Base-by-base conservation (phyloP, 345 rosid genomes). In the Eucalyptus tenuipes region DNA sequence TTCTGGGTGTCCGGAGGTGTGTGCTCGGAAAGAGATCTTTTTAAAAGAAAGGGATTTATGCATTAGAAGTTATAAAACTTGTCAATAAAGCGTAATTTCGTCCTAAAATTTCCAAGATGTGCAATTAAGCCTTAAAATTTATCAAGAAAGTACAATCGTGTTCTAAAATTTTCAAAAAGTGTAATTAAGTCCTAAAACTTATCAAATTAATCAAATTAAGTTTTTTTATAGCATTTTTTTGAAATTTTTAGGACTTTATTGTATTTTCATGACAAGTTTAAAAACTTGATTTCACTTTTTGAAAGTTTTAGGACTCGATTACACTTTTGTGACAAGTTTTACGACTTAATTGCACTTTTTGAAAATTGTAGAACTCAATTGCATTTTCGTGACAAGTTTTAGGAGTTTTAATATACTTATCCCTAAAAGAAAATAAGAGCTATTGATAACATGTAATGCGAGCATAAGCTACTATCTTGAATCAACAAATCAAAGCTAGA, bases 231-330 rank as follows among this genome's bases (percentile, higher is more conserved):
- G 2, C 10, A 52, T 0, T 52, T 52, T 52, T 18, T 18, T 18
- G 4, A 52, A 18, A 18, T 0, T 52, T 18, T 52, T 52, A 52
- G 0, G 2, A 52, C 0, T 52, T 52, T 18, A 20, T 52, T 52
- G 0, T 52, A 52, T 4, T 52, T 52, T 18, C 4, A 7, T 7
- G 2, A 18, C 1, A 52, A 52, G 4, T 52, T 52, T 52, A 18
- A 52, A 2, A 0, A 52, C 10, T 52, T 18, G 0, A 52, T 52
- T 7, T 52, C 4, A 7, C 9, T 52, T 52, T 52, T 52, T 52
- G 0, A 52, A 52, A 17, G 0, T 52, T 18, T 52, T 52, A 52
- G 0, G 0, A 52, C 2, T 52, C 0, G 1, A 52, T 18, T 18
- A 1, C 2, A 52, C 4, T 18, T 52, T 18, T 1, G 0, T 6